These are phyloP conservation scores for Trichoderma arundinaceum DNA, from an alignment of 2,329 filamentous ascomycete species.

Conservation along the genomic window DNA sequence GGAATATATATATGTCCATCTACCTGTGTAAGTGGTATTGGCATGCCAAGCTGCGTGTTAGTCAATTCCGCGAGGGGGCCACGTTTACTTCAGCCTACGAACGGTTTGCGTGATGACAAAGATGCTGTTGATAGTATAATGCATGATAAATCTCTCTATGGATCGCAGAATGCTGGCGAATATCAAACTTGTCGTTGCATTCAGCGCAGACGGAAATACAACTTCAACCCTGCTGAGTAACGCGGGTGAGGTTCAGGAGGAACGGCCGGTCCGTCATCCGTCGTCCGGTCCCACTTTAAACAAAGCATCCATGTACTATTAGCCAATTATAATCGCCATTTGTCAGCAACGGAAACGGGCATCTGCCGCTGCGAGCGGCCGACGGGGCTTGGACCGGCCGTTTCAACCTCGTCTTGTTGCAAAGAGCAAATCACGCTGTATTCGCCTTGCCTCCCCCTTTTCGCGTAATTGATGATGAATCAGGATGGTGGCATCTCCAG, in stretches of 20 bases:
- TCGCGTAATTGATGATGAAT: neutral
- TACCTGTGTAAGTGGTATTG: neutral
- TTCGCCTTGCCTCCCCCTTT: neutral
- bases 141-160: neutral
- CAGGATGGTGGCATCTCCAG: neutral
- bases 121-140: neutral
- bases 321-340: neutral
- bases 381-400: slow-evolving; percentile 24
- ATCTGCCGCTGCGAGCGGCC: neutral
- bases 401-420: neutral
- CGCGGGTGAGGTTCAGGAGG: neutral
- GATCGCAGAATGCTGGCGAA: neutral
- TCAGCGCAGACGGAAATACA: neutral
- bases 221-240: neutral
- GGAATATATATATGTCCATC: neutral
- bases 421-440: neutral
- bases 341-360: slow-evolving; percentile 23
- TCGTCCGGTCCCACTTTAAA: neutral
- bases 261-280: slow-evolving; percentile 2
- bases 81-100: neutral
- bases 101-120: neutral
- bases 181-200: neutral
- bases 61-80: neutral
- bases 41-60: neutral
- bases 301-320: too few species aligned